A percentile compares a stretch with the other conserved stretches of the same genome.
These are phyloP conservation scores for Diutina rugosa DNA, from an alignment of 1,139 yeast genomes.

Conservation along the genomic window DNA sequence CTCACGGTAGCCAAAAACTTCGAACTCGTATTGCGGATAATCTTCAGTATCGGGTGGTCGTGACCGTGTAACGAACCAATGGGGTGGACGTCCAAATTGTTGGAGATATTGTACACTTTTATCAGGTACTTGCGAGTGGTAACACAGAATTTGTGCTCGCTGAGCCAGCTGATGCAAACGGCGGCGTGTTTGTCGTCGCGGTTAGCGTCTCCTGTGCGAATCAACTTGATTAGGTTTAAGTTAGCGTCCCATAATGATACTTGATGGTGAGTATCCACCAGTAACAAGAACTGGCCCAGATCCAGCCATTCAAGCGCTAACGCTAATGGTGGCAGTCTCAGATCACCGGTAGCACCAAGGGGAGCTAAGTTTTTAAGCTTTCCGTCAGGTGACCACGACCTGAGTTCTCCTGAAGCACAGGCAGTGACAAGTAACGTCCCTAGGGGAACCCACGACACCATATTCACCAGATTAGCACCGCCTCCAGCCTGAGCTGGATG, in stretches of 20 bases:
- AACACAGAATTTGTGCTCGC: conserved; percentile 54
- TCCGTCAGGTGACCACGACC: conserved; percentile 62
- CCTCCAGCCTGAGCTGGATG: conserved; percentile 17
- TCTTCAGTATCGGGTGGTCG: conserved; percentile 41
- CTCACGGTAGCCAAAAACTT: conserved; percentile 60
- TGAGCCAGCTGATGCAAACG: conserved; percentile 51
- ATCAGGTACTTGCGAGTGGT: conserved; percentile 29
- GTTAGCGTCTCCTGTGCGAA: conserved; percentile 7
- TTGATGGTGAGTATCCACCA: conserved; percentile 19
- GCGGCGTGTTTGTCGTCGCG: conserved; percentile 1
- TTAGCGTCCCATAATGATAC: conserved; percentile 28
- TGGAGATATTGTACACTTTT: conserved; percentile 5
- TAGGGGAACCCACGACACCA: conserved; percentile 49
- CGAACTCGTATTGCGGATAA: conserved; percentile 37
- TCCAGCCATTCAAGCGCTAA: conserved; percentile 22
- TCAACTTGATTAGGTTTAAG: conserved; percentile 18
- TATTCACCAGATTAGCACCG: conserved; percentile 12
- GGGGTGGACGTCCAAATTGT: conserved; percentile 20
- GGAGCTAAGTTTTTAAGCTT: conserved; percentile 42
- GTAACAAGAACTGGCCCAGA: conserved; percentile 21
- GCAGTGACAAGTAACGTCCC: conserved; percentile 48
- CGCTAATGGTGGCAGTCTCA: conserved; percentile 1
- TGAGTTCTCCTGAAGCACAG: conserved; percentile 48
- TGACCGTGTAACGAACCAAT: conserved; percentile 63
- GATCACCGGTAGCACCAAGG: conserved; percentile 24